Evolutionary conservation across 179 eudicot genomes (phyloP).

Genomic region (Beta macrorhiza): DNA sequence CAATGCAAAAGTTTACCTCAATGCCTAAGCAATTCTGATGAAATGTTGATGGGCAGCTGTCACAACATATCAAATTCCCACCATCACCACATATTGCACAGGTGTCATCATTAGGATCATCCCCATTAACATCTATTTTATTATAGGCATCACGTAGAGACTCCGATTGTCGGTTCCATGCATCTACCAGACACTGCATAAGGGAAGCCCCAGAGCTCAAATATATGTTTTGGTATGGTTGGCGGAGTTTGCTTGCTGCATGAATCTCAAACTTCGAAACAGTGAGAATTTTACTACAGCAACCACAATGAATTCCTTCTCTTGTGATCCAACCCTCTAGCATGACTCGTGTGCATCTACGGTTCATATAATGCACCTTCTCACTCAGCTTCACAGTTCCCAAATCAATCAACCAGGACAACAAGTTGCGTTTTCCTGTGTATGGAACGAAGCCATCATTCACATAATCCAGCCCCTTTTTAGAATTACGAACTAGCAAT

Average conservation of each 20-base stretch:
- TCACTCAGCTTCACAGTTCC: constrained; percentile 64
- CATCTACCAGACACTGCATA: constrained; percentile 78
- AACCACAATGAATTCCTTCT: constrained; percentile 92
- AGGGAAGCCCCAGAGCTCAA: constrained; percentile 76
- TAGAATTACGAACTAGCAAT: constrained; percentile 68
- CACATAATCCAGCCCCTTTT: constrained; percentile 56
- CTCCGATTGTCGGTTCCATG: constrained; percentile 83
- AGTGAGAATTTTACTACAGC: constrained; percentile 88
- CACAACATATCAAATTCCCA: constrained; percentile 96
- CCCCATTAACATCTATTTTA: constrained; percentile 62
- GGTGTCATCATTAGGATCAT: constrained; percentile 95
- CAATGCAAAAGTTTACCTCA: constrained; percentile 41
- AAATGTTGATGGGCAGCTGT: constrained; percentile 95
- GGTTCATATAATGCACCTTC: constrained; percentile 89
- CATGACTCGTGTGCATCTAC: constrained; percentile 60
- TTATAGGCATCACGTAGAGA: constrained; percentile 57
- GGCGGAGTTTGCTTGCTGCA: constrained; percentile 86
- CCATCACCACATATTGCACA: constrained; percentile 97
- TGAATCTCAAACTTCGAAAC: constrained; percentile 92
- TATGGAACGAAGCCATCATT: constrained; percentile 72
- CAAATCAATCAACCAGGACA: constrained; percentile 88
- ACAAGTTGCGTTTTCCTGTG: constrained; percentile 75
- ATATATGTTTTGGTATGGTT: constrained; percentile 77
- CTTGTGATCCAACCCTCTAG: constrained; percentile 93
- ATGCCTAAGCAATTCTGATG: constrained; percentile 90